These are phyloP conservation scores for Francoa sonchifolia DNA, from an alignment of 441 rosid genomes.

Conservation along the genomic window DNA sequence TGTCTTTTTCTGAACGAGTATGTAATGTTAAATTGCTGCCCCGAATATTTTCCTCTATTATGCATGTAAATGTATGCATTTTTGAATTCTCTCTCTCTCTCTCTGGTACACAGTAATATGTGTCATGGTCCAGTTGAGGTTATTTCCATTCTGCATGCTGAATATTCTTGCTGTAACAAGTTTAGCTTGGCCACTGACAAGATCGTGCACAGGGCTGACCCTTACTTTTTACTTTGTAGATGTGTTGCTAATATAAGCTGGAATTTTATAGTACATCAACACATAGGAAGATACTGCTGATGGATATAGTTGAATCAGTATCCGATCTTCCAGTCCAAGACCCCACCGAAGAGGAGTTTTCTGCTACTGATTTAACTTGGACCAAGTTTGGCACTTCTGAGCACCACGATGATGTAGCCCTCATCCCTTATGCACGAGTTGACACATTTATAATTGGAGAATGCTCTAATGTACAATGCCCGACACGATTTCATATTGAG, in stretches of 20 bases:
- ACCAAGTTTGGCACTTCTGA: conserved; percentile 69
- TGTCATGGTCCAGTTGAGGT: no score
- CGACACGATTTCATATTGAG: conserved; percentile 83
- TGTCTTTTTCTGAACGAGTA: no score
- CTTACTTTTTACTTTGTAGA: conserved; percentile 21
- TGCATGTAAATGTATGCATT: no score
- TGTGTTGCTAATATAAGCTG: conserved; percentile 6
- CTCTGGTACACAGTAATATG: no score
- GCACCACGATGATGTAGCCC: conserved; percentile 72
- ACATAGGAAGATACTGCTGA: conserved; percentile 1
- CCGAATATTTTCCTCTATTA: no score
- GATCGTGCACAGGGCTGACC: no score
- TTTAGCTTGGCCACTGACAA: no score
- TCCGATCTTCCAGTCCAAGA: conserved; percentile 52
- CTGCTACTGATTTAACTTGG: conserved; percentile 67
- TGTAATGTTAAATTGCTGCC: no score
- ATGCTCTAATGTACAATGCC: conserved; percentile 68
- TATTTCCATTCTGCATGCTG: no score
- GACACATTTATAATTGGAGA: conserved; percentile 85
- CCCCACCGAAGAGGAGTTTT: conserved; percentile 66
- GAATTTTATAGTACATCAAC: background rate
- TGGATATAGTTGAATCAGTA: conserved; percentile 52
- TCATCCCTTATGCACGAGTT: conserved; percentile 62
- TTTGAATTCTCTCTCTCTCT: no score
- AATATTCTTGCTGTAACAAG: no score